Conservation (phyloP, 768 basidiomycete species). For the Mycena albidolilacea region DNA sequence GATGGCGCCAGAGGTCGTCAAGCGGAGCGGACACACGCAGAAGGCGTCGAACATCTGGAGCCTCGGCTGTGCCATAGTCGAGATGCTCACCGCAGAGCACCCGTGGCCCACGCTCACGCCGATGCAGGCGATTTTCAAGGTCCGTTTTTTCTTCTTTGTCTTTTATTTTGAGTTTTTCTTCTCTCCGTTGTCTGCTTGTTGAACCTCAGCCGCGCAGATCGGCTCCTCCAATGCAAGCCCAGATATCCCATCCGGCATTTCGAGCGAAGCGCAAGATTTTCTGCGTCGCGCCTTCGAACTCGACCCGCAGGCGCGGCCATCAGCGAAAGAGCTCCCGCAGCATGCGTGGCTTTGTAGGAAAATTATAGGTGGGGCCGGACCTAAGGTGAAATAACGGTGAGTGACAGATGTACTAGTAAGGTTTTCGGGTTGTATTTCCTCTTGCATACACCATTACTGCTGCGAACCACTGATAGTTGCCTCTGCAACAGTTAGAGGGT, state of each 20-base stretch:
- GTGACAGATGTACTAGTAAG: no score
- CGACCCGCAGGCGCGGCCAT: conserved; percentile 84
- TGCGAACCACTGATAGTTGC: no score
- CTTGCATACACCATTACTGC: no score
- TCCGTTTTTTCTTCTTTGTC: conserved; percentile 45
- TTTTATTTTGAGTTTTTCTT: neutral
- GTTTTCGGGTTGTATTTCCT: no score
- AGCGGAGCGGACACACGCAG: conserved; percentile 91
- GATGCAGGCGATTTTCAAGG: conserved; percentile 99
- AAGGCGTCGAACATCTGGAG: conserved; percentile 96
- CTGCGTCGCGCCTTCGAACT: conserved; percentile 89
- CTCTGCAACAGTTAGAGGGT: no score
- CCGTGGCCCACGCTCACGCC: conserved; percentile 97
- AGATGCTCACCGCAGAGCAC: conserved; percentile 97
- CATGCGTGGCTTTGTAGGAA: conserved; percentile 78
- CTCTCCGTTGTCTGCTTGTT: neutral
- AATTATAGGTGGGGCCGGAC: no score
- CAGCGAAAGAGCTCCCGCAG: conserved; percentile 80
- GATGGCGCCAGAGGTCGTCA: conserved; percentile 99
- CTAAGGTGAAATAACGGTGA: no score
- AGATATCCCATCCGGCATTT: conserved; percentile 91
- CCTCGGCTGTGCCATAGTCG: conserved; percentile 93
- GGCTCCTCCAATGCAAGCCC: conserved; percentile 88
- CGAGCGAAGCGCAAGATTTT: conserved; percentile 89
- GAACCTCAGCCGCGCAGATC: conserved; percentile 67